These are phyloP conservation scores for Rhodocollybia butyracea DNA, from an alignment of 768 basidiomycete genomes.

Conservation along the genomic window DNA sequence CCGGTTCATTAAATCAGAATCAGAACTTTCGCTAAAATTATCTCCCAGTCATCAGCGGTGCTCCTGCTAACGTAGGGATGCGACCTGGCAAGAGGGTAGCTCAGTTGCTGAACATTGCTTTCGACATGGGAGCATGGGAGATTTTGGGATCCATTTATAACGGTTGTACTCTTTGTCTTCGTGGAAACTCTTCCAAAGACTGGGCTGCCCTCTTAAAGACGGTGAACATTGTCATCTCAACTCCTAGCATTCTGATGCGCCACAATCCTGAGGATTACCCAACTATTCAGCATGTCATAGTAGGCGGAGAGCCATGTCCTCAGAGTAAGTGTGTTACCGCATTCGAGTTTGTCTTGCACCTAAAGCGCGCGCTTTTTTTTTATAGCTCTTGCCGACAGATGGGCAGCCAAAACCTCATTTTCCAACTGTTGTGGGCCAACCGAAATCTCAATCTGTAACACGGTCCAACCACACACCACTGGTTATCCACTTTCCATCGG, in stretches of 20 bases:
- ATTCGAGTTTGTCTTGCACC: background rate
- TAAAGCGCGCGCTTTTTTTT: background rate
- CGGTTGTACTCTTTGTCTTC: constrained; percentile 49
- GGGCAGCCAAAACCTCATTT: constrained; percentile 14
- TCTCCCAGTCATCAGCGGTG: constrained; percentile 38
- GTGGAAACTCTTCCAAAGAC: constrained; percentile 47
- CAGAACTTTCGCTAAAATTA: background rate
- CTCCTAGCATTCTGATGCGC: constrained; percentile 46
- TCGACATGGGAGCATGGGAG: constrained; percentile 70
- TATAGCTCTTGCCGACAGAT: constrained; percentile 28
- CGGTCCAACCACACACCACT: constrained; percentile 33
- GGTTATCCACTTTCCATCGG: constrained; percentile 37
- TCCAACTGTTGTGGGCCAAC: constrained; percentile 40
- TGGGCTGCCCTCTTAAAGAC: constrained; percentile 48
- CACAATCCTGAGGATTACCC: constrained; percentile 53
- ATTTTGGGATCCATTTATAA: constrained; percentile 49
- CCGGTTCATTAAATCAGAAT: background rate
- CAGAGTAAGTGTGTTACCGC: constrained; percentile 25
- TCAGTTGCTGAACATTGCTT: constrained; percentile 61
- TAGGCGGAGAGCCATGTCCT: constrained; percentile 57
- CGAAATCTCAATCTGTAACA: constrained; percentile 47
- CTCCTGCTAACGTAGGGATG: constrained; percentile 60
- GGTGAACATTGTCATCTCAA: constrained; percentile 51
- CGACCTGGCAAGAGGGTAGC: constrained; percentile 51
- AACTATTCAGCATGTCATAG: constrained; percentile 49